phyloP scores from a whole-genome alignment of 176 grass and related monocot genomes.

The Zoysia japonica region DNA sequence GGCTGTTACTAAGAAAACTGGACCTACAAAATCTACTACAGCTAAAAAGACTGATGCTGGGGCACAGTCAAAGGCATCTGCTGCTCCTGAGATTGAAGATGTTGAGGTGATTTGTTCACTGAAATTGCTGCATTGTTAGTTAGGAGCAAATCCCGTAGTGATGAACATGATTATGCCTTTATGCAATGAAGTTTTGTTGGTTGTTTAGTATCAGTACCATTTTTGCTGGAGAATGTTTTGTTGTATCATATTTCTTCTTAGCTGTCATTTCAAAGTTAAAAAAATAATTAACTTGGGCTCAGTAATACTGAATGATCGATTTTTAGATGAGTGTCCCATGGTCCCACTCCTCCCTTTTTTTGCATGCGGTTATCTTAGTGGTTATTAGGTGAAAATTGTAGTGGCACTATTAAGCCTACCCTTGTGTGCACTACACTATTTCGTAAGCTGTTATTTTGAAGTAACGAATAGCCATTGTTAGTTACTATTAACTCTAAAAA shows the following conservation, averaged over 20 bases:
- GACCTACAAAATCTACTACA: slow-evolving; percentile 52
- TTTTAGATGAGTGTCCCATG: background rate
- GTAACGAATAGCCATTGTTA: background rate
- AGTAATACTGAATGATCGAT: background rate
- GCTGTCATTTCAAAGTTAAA: background rate
- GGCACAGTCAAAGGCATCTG: slow-evolving; percentile 63
- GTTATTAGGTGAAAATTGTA: no score
- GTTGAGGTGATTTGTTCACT: slow-evolving; percentile 75
- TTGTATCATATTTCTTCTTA: background rate
- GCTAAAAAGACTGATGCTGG: slow-evolving; percentile 77
- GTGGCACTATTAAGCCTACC: background rate
- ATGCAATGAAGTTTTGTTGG: background rate
- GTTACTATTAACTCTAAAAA: background rate
- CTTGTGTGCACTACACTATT: background rate
- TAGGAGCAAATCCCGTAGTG: background rate
- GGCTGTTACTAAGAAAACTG: slow-evolving; percentile 72
- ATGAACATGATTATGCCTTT: background rate
- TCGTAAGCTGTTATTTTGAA: background rate
- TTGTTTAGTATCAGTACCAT: background rate
- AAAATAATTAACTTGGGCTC: background rate
- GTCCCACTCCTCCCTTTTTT: no score
- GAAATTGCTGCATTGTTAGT: slow-evolving; percentile 3
- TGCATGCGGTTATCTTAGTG: no score
- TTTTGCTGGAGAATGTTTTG: no score
- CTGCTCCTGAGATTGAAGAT: slow-evolving; percentile 66